Evolutionary conservation across 345 rosid species (phyloP).

Genomic region (Lumnitzera littorea): DNA sequence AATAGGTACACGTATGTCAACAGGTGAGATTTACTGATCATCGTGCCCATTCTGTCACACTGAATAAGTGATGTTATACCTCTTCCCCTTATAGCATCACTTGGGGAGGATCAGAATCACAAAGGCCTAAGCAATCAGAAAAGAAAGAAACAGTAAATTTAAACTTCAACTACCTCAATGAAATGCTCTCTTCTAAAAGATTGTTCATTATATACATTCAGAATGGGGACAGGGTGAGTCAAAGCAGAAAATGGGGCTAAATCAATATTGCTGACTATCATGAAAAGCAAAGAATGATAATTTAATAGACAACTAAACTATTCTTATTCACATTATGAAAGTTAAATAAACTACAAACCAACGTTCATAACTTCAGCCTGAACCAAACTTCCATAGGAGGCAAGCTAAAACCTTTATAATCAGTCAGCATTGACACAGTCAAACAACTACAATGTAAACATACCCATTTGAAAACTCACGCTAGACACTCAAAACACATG

Average conservation of each 20-base stretch:
- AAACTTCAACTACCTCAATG: too few species aligned
- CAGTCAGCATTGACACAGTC: too few species aligned
- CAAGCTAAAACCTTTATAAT: too few species aligned
- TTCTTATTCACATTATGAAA: too few species aligned
- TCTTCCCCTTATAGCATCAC: neutral
- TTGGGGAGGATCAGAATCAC: neutral
- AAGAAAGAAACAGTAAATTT: too few species aligned
- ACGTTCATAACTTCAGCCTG: too few species aligned
- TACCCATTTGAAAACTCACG: too few species aligned
- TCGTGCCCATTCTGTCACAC: conserved; percentile 18
- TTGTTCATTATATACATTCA: neutral
- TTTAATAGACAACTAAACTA: neutral
- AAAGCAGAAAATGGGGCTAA: neutral
- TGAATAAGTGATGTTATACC: neutral
- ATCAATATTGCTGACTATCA: neutral
- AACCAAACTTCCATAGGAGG: too few species aligned
- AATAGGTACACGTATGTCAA: conserved; percentile 79
- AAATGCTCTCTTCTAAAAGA: neutral
- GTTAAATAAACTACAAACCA: too few species aligned
- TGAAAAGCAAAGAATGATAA: conserved; percentile 5
- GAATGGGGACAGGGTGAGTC: too few species aligned
- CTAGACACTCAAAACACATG: too few species aligned
- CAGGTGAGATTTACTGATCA: conserved; percentile 71
- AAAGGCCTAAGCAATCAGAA: neutral
- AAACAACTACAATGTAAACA: too few species aligned